Conservation (phyloP, 2,329 filamentous ascomycete species). For the Ophiosphaerella herpotricha region DNA sequence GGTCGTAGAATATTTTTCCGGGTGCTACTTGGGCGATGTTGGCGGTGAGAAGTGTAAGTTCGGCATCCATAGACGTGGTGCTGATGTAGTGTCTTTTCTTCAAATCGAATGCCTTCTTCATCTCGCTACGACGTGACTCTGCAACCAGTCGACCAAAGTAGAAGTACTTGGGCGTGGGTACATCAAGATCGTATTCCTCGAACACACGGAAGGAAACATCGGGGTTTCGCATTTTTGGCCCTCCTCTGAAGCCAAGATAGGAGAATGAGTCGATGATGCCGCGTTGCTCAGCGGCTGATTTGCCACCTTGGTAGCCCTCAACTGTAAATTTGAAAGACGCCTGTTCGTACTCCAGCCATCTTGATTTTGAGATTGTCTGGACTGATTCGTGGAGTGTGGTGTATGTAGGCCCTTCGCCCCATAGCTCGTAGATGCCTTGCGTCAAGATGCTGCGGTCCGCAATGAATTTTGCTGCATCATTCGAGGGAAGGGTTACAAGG, state of each 20-base stretch:
- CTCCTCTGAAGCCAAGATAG: slow-evolving; percentile 78
- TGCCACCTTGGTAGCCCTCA: slow-evolving; percentile 79
- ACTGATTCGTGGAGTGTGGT: slow-evolving; percentile 70
- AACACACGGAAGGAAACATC: slow-evolving; percentile 79
- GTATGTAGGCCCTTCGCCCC: slow-evolving; percentile 74
- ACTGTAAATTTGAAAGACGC: slow-evolving; percentile 81
- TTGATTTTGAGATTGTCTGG: slow-evolving; percentile 59
- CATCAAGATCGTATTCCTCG: slow-evolving; percentile 72
- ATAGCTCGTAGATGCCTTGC: slow-evolving; percentile 85
- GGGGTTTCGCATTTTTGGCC: slow-evolving; percentile 71
- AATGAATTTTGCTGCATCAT: slow-evolving; percentile 68
- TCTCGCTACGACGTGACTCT: slow-evolving; percentile 65
- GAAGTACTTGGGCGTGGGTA: slow-evolving; percentile 59
- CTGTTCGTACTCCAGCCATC: slow-evolving; percentile 69
- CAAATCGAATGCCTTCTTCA: slow-evolving; percentile 76
- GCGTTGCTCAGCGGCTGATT: slow-evolving; percentile 66
- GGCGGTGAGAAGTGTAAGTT: slow-evolving; percentile 86
- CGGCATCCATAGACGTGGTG: slow-evolving; percentile 96
- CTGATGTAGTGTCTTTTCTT: slow-evolving; percentile 94
- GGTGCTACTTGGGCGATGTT: slow-evolving; percentile 84
- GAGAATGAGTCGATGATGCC: slow-evolving; percentile 80
- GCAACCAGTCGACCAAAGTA: slow-evolving; percentile 76
- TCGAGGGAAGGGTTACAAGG: slow-evolving; percentile 68
- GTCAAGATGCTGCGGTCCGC: slow-evolving; percentile 78
- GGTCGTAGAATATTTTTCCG: slow-evolving; percentile 88